Evolutionary conservation across 2,329 filamentous ascomycete species (phyloP).

Genomic region (Fusarium haematococcum): DNA sequence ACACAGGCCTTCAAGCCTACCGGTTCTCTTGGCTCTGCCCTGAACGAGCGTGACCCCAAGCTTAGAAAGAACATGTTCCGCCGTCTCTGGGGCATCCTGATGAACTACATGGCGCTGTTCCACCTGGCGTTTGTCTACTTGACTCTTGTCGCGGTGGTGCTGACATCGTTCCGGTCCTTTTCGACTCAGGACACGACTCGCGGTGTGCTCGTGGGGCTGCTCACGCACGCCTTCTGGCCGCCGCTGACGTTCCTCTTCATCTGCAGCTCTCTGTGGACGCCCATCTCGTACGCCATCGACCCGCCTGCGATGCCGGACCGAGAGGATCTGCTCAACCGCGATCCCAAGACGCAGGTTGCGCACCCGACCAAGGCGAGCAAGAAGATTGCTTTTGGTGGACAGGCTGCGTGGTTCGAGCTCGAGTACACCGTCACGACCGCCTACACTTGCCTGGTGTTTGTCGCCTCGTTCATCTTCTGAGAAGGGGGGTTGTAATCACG

Average conservation of each 20-base stretch:
- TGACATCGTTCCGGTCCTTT: slow-evolving; percentile 65
- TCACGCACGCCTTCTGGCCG: slow-evolving; percentile 73
- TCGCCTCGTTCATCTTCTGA: slow-evolving; percentile 51
- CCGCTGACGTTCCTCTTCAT: slow-evolving; percentile 69
- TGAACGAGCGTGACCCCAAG: slow-evolving; percentile 69
- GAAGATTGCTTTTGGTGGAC: slow-evolving; percentile 65
- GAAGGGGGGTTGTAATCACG: slow-evolving; percentile 26
- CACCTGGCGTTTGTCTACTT: slow-evolving; percentile 67
- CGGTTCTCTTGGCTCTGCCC: slow-evolving; percentile 65
- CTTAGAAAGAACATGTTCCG: slow-evolving; percentile 64
- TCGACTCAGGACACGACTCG: slow-evolving; percentile 51
- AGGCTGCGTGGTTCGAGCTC: slow-evolving; percentile 67
- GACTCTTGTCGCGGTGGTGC: slow-evolving; percentile 61
- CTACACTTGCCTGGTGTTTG: slow-evolving; percentile 64
- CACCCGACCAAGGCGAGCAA: slow-evolving; percentile 63
- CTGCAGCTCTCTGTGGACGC: slow-evolving; percentile 67
- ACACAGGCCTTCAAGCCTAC: slow-evolving; percentile 70
- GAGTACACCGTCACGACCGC: slow-evolving; percentile 64
- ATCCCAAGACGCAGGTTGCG: slow-evolving; percentile 66
- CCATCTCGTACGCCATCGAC: slow-evolving; percentile 70
- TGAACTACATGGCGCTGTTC: slow-evolving; percentile 67
- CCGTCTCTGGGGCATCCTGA: slow-evolving; percentile 65
- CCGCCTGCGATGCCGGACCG: slow-evolving; percentile 69
- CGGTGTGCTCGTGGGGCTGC: slow-evolving; percentile 61
- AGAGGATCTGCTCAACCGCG: slow-evolving; percentile 66